phyloP scores from a whole-genome alignment of 2,329 filamentous ascomycete genomes.

The Tolypocladium guangdongense region DNA sequence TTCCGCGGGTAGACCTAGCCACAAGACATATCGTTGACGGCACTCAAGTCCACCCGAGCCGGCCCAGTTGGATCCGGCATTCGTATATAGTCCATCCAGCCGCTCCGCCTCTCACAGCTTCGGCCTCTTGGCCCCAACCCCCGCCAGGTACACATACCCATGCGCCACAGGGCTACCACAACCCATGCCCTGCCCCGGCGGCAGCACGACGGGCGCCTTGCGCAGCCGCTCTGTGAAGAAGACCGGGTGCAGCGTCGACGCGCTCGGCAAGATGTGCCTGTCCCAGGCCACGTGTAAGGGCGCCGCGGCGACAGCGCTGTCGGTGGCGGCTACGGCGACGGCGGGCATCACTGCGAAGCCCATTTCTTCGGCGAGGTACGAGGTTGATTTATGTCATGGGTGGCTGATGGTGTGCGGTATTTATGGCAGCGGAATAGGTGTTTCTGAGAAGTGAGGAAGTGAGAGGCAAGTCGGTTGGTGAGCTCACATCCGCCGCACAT shows the following conservation, averaged over 20 bases:
- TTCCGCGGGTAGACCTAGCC: background rate
- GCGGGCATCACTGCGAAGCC: background rate
- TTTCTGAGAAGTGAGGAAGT: background rate
- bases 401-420: too few species aligned
- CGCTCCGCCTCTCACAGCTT: slow-evolving; percentile 26
- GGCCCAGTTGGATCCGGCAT: background rate
- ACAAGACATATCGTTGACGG: background rate
- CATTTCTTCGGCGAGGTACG: background rate
- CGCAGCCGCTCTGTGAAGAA: slow-evolving; percentile 61
- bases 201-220: slow-evolving; percentile 34
- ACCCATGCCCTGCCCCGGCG: slow-evolving; percentile 3
- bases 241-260: slow-evolving; percentile 57
- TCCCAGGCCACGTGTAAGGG: slow-evolving; percentile 15
- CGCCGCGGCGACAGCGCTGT: background rate
- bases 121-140: slow-evolving; percentile 20
- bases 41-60: background rate
- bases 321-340: background rate
- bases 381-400: background rate
- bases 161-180: slow-evolving; percentile 37
- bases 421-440: too few species aligned
- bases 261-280: slow-evolving; percentile 31
- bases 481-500: background rate
- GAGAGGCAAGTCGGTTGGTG: background rate
- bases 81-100: background rate
- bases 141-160: slow-evolving; percentile 47